Conservation (phyloP, 2,329 filamentous ascomycete species). For the Colletotrichum lentis region DNA sequence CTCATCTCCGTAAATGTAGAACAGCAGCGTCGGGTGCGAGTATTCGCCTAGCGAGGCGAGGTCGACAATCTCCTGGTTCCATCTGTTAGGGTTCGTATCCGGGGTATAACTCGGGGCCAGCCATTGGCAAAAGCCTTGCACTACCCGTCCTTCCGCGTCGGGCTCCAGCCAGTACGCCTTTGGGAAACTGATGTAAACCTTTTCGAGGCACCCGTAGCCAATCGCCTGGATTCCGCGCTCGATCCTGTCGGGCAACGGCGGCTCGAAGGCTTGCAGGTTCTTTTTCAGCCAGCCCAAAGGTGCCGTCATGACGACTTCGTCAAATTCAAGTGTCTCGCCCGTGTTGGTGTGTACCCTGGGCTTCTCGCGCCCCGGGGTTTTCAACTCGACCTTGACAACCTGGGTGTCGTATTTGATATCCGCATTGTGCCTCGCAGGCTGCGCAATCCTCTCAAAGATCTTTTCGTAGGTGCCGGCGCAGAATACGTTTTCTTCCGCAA, state of each 20-base stretch:
- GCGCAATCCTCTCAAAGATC: constrained; percentile 65
- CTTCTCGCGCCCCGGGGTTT: constrained; percentile 42
- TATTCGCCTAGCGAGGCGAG: constrained; percentile 71
- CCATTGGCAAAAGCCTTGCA: constrained; percentile 79
- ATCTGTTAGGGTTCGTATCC: constrained; percentile 67
- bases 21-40: constrained; percentile 83
- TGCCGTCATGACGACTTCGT: constrained; percentile 73
- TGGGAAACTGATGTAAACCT: constrained; percentile 76
- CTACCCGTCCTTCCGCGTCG: constrained; percentile 52
- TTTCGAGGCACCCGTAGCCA: constrained; percentile 76
- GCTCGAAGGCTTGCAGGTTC: constrained; percentile 66
- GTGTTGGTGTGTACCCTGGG: constrained; percentile 57
- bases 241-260: constrained; percentile 65
- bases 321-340: constrained; percentile 61
- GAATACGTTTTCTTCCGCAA: constrained; percentile 63
- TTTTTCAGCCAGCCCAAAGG: constrained; percentile 75
- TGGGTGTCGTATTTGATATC: constrained; percentile 61
- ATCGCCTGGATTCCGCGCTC: constrained; percentile 69
- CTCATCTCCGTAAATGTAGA: constrained; percentile 77
- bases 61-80: constrained; percentile 81
- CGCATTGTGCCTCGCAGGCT: constrained; percentile 63
- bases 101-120: constrained; percentile 73
- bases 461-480: constrained; percentile 67
- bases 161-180: constrained; percentile 73
- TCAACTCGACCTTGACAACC: constrained; percentile 54